Evolutionary conservation across 2,329 filamentous ascomycete species (phyloP).

Genomic region (Dactylellina parvicollis): DNA sequence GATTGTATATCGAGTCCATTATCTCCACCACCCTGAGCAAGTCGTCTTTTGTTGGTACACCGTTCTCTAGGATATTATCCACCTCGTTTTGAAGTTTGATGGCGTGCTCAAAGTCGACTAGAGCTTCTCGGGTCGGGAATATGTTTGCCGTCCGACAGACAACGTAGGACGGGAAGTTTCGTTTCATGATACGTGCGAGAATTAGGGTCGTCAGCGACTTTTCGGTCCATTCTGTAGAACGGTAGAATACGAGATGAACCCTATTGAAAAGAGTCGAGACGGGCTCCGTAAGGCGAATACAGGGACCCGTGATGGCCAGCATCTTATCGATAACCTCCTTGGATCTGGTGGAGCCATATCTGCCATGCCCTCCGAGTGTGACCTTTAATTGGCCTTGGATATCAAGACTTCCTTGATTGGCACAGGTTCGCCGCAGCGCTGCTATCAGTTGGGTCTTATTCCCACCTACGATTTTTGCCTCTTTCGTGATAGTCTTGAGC

Average conservation of each 20-base stretch:
- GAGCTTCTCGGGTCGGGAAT: slow-evolving; percentile 76
- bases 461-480: slow-evolving; percentile 85
- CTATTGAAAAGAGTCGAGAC: slow-evolving; percentile 87
- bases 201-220: slow-evolving; percentile 96
- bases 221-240: slow-evolving; percentile 96
- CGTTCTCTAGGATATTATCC: slow-evolving; percentile 83
- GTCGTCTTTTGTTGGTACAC: slow-evolving; percentile 72
- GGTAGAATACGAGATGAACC: slow-evolving; percentile 94
- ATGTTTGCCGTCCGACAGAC: slow-evolving; percentile 91
- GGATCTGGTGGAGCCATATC: slow-evolving; percentile 54
- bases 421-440: slow-evolving; percentile 53
- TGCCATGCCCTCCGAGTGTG: slow-evolving; percentile 53
- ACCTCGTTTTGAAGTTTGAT: slow-evolving; percentile 82
- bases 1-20: slow-evolving; percentile 78
- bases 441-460: slow-evolving; percentile 81
- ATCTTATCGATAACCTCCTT: slow-evolving; percentile 56
- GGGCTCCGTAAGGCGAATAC: slow-evolving; percentile 78
- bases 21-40: slow-evolving; percentile 75
- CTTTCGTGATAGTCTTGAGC: slow-evolving; percentile 82
- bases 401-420: slow-evolving; percentile 54
- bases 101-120: slow-evolving; percentile 90
- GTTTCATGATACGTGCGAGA: slow-evolving; percentile 83
- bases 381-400: slow-evolving; percentile 55
- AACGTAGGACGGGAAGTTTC: slow-evolving; percentile 89
- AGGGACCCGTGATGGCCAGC: slow-evolving; percentile 69